A percentile compares a stretch with the other conserved stretches of the same genome.
Evolutionary conservation across 495 filamentous ascomycete species (phyloP).

Genomic region (Hyaloscypha hepaticicola): DNA sequence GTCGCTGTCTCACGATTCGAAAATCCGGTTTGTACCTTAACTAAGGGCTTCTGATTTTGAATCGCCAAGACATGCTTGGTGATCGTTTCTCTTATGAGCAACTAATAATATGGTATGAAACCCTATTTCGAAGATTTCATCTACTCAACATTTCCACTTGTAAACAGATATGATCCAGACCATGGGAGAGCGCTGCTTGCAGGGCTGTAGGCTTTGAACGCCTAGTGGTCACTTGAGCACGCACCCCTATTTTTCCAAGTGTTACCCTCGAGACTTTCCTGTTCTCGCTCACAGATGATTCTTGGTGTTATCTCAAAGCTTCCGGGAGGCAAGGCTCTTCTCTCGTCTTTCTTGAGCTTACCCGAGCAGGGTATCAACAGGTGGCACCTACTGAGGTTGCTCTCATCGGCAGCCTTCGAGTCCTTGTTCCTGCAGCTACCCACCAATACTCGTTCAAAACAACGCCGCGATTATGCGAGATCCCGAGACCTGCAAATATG

Average conservation of each 20-base stretch:
- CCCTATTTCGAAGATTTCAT: neutral
- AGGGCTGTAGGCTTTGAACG: no score
- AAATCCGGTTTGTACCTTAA: neutral
- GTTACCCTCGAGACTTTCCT: no score
- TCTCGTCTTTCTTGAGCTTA: no score
- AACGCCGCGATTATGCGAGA: neutral
- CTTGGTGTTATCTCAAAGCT: no score
- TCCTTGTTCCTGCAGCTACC: neutral
- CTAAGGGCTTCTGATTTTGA: neutral
- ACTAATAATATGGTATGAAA: neutral
- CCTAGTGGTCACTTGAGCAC: no score
- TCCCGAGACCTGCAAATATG: neutral
- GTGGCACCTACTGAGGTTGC: neutral
- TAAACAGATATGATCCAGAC: no score
- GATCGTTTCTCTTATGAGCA: neutral
- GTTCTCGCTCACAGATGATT: no score
- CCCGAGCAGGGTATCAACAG: no score
- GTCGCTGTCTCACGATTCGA: neutral
- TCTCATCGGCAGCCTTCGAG: neutral
- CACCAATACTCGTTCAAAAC: neutral
- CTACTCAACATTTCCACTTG: neutral
- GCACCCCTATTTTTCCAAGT: neutral
- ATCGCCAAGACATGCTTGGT: neutral
- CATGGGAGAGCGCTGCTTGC: no score
- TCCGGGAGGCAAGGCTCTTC: no score